phyloP scores from a whole-genome alignment of 1,284 basidiomycete species.

The Apiotrichum mycotoxinovorans region DNA sequence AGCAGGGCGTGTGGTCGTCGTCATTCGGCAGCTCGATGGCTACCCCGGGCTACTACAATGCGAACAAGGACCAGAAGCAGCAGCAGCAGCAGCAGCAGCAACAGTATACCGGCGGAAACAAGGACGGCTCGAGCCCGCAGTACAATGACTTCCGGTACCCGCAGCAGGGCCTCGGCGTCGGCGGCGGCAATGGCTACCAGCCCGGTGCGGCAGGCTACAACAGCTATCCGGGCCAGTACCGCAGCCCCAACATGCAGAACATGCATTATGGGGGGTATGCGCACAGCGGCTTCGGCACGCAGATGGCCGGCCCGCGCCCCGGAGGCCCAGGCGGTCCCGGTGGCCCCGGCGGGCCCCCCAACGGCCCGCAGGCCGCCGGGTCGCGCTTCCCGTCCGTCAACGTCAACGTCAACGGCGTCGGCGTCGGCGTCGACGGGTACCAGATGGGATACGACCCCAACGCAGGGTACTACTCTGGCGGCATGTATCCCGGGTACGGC shows the following conservation, averaged over 20 bases:
- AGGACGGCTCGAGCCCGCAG: slow-evolving; percentile 10
- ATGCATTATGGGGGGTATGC: slow-evolving; percentile 9
- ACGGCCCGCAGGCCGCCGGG: background rate
- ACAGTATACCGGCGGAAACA: slow-evolving; percentile 11
- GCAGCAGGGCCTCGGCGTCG: background rate
- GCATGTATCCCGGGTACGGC: background rate
- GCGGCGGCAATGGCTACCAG: slow-evolving; percentile 7
- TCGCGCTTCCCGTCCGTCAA: background rate
- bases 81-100: slow-evolving; percentile 17
- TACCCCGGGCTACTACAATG: slow-evolving; percentile 24
- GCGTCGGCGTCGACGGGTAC: slow-evolving; percentile 8
- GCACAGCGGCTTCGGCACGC: slow-evolving; percentile 18
- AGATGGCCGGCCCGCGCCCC: slow-evolving; percentile 12
- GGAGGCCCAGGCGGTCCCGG: no score
- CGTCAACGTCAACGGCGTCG: background rate
- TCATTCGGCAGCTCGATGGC: slow-evolving; percentile 36
- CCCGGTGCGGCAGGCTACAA: slow-evolving; percentile 4
- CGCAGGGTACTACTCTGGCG: slow-evolving; percentile 7
- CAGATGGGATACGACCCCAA: slow-evolving; percentile 17
- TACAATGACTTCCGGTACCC: background rate
- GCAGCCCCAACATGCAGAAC: slow-evolving; percentile 8
- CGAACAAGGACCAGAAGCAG: slow-evolving; percentile 17
- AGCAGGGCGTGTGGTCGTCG: slow-evolving; percentile 38
- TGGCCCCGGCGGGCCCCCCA: background rate
- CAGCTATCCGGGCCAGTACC: slow-evolving; percentile 12